These are phyloP conservation scores for Lindgomyces ingoldianus DNA, from an alignment of 495 filamentous ascomycete genomes.

Conservation along the genomic window DNA sequence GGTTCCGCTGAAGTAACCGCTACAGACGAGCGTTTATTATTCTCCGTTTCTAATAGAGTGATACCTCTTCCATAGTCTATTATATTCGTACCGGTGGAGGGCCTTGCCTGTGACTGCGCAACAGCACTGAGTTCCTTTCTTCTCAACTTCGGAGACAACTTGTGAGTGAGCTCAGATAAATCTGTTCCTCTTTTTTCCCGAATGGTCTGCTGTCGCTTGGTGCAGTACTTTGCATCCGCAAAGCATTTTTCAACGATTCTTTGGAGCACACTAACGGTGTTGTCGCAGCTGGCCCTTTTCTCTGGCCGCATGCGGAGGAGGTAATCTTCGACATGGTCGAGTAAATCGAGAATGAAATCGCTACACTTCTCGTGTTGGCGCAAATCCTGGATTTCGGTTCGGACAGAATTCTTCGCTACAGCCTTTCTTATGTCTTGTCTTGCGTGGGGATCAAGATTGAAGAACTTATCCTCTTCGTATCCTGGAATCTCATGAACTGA, in stretches of 20 bases:
- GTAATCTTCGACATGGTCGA: slow-evolving; percentile 1
- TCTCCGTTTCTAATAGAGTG: no score
- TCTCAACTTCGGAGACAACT: not conserved
- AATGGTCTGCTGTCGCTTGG: not conserved
- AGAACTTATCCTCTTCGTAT: slow-evolving; percentile 16
- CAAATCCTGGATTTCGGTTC: not conserved
- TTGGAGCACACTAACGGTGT: not conserved
- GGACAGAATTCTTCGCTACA: not conserved
- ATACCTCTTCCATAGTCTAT: no score
- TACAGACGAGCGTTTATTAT: no score
- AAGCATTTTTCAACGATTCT: not conserved
- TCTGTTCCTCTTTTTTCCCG: not conserved
- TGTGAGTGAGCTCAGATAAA: not conserved
- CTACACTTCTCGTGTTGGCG: not conserved
- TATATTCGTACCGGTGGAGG: no score
- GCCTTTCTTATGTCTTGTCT: not conserved
- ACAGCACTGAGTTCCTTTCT: not conserved
- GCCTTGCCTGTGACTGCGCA: no score
- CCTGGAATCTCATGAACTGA: not conserved
- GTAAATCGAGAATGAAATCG: slow-evolving; percentile 19
- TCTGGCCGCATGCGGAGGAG: slow-evolving; percentile 2
- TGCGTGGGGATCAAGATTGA: not conserved
- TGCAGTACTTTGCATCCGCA: not conserved
- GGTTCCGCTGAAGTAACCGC: no score
- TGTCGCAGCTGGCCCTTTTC: not conserved